Percentiles rank a stretch among this genome's conserved stretches.
These are phyloP conservation scores for Fraxinus ornus DNA, from an alignment of 305 asterid genomes.

Conservation along the genomic window DNA sequence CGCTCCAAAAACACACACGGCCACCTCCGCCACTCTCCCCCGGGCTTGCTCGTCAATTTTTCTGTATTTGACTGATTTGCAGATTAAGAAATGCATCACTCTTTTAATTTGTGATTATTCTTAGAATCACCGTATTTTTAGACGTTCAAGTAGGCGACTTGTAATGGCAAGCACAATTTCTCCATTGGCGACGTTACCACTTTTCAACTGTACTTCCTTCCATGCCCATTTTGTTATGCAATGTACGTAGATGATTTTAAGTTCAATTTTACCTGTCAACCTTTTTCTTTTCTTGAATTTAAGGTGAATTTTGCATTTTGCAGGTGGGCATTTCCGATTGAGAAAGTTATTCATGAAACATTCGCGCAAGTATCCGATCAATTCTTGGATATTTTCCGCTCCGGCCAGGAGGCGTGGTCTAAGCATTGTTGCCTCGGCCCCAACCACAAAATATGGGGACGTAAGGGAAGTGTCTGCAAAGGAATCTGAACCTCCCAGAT, in stretches of 20 bases:
- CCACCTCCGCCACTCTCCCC: neutral
- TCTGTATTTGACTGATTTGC: neutral
- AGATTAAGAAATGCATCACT: neutral
- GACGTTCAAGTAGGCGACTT: neutral
- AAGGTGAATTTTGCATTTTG: conserved; percentile 10
- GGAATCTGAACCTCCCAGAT: conserved; percentile 39
- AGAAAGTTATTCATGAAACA: conserved; percentile 20
- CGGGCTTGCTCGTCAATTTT: neutral
- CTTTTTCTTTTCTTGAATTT: neutral
- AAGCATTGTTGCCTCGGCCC: conserved; percentile 30
- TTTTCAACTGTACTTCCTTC: conserved; percentile 30
- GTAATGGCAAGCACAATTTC: conserved; percentile 40
- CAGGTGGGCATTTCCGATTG: conserved; percentile 35
- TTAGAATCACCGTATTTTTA: neutral
- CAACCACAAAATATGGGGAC: conserved; percentile 32
- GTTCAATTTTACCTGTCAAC: neutral
- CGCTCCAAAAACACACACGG: neutral
- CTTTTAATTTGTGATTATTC: neutral
- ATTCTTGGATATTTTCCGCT: conserved; percentile 29
- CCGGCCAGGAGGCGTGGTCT: conserved; percentile 24
- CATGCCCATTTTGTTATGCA: neutral
- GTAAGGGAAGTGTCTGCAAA: conserved; percentile 29
- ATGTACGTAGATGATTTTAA: neutral
- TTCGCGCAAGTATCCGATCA: conserved; percentile 18
- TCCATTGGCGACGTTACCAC: conserved; percentile 24